A percentile compares a stretch with the other conserved stretches of the same genome.
phyloP scores from a whole-genome alignment of 441 rosid species.

The Adansonia madagascariensis region DNA sequence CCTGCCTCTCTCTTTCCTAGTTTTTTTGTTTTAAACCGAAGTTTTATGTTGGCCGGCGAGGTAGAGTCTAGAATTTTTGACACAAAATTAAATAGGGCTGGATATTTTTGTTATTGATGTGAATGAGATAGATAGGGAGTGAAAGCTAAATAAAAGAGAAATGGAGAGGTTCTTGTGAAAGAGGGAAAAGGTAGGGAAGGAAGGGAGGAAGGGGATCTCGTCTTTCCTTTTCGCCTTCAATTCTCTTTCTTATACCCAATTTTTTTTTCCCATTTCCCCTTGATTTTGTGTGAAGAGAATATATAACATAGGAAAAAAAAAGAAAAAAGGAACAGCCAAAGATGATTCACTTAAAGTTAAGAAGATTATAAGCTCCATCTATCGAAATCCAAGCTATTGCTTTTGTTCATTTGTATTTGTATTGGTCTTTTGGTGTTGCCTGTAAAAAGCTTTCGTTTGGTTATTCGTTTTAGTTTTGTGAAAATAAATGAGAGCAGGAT shows the following conservation, averaged over 20 bases:
- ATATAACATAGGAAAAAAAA: not conserved
- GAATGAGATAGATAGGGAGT: conserved; percentile 34
- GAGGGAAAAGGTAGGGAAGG: no score
- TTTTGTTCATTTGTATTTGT: conserved; percentile 29
- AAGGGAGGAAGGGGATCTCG: conserved; percentile 44
- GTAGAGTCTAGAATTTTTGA: not conserved
- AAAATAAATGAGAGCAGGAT: conserved; percentile 76
- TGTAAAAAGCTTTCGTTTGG: conserved; percentile 33
- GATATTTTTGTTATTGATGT: conserved; percentile 27
- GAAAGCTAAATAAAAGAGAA: conserved; percentile 19
- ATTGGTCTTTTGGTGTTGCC: not conserved
- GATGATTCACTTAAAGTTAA: not conserved
- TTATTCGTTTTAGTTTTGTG: conserved; percentile 31
- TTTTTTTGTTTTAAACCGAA: no score
- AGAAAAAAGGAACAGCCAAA: conserved; percentile 3
- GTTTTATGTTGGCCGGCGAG: not conserved
- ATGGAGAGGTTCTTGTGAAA: conserved; percentile 40
- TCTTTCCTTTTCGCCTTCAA: conserved; percentile 52
- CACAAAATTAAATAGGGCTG: conserved; percentile 3
- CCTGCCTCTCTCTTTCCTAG: not conserved
- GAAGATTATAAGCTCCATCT: not conserved
- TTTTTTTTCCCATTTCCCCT: not conserved
- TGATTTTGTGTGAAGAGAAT: conserved; percentile 14
- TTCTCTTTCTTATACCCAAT: conserved; percentile 24
- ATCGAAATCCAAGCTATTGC: conserved; percentile 4